Percentiles rank a stretch among this genome's conserved stretches.
Conservation (phyloP, 805 yeast species). For the Ogataea degrootiae region DNA sequence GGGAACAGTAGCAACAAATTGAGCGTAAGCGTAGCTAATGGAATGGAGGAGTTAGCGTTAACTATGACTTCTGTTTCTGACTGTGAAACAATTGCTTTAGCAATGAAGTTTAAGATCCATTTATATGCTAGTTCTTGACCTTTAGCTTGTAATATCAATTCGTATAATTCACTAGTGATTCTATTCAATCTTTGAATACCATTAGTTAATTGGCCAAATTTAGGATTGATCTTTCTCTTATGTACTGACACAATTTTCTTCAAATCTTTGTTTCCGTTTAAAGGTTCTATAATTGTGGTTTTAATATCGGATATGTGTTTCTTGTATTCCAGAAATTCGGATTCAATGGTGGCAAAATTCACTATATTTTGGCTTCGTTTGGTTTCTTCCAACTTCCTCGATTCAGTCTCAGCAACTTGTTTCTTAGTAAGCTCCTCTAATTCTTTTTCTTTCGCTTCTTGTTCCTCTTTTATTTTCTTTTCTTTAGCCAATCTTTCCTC, state of each 20-base stretch:
- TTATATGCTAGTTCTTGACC: constrained; percentile 47
- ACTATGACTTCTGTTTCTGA: constrained; percentile 90
- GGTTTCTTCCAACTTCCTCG: constrained; percentile 15
- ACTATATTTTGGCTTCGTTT: constrained; percentile 26
- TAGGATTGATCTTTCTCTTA: constrained; percentile 77
- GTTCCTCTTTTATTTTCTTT: constrained; percentile 10
- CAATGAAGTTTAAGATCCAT: constrained; percentile 77
- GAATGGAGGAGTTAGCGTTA: constrained; percentile 69
- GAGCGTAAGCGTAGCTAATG: constrained; percentile 65
- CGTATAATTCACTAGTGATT: constrained; percentile 47
- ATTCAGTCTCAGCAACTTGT: constrained; percentile 16
- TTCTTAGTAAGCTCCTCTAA: constrained; percentile 18
- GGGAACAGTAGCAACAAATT: constrained; percentile 44
- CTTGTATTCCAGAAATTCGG: constrained; percentile 43
- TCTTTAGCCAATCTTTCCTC: constrained; percentile 17
- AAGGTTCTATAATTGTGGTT: constrained; percentile 47
- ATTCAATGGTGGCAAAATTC: constrained; percentile 35
- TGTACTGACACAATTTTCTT: constrained; percentile 52
- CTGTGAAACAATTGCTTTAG: constrained; percentile 84
- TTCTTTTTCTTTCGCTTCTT: constrained; percentile 13
- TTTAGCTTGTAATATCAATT: constrained; percentile 45
- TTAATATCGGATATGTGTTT: constrained; percentile 56
- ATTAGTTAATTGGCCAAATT: constrained; percentile 86
- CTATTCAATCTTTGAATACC: constrained; percentile 53
- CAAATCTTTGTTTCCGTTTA: constrained; percentile 38